Evolutionary conservation across 352 stramenopile species (phyloP).

Genomic region (Pythium sukuiense): DNA sequence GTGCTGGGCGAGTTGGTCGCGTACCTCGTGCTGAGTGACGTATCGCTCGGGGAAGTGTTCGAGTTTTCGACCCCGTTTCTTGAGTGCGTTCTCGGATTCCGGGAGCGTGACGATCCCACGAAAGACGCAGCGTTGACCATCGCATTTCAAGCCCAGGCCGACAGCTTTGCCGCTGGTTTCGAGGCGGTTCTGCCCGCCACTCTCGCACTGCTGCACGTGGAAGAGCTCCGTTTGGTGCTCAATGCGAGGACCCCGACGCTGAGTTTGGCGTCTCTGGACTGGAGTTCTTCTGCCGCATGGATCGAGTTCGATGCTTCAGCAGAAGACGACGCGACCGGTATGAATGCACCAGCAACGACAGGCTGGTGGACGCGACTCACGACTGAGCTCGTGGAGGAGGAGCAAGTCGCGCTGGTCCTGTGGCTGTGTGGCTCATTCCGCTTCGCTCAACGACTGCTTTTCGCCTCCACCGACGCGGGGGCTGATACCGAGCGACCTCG

Average conservation of each 20-base stretch:
- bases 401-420: slow-evolving; percentile 57
- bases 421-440: slow-evolving; percentile 53
- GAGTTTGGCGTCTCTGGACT: slow-evolving; percentile 15
- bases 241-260: slow-evolving; percentile 23
- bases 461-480: slow-evolving; percentile 19
- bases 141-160: slow-evolving; percentile 17
- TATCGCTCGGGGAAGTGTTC: slow-evolving; percentile 50
- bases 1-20: slow-evolving; percentile 65
- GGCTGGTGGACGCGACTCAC: slow-evolving; percentile 54
- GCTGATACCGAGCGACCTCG: neutral
- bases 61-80: slow-evolving; percentile 62
- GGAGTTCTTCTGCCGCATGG: slow-evolving; percentile 17
- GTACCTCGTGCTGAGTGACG: slow-evolving; percentile 51
- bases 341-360: neutral
- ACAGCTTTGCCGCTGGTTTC: slow-evolving; percentile 57
- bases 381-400: slow-evolving; percentile 54
- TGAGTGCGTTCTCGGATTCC: slow-evolving; percentile 34
- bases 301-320: slow-evolving; percentile 15
- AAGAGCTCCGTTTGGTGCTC: slow-evolving; percentile 61
- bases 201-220: slow-evolving; percentile 43
- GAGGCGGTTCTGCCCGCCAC: slow-evolving; percentile 49
- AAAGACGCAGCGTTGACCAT: neutral
- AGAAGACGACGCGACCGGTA: slow-evolving; percentile 12
- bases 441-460: slow-evolving; percentile 46
- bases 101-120: neutral